Base-by-base conservation (phyloP, 352 stramenopile genomes). In the Phytophthora podocarpi region DNA sequence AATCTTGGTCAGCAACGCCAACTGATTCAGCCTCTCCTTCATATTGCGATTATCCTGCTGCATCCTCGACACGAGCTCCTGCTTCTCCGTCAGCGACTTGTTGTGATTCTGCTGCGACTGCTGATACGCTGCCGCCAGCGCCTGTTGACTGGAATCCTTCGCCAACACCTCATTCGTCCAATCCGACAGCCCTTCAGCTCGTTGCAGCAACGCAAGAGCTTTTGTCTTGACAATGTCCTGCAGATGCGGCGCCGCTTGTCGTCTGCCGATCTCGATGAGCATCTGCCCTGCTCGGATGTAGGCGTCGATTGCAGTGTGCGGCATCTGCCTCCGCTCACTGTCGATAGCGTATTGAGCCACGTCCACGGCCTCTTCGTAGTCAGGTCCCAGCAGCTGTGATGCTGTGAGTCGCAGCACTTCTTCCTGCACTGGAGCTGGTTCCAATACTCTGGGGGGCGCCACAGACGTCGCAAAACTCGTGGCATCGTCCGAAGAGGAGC, bases 141-240 rank as follows among this genome's bases (percentile, higher is more conserved):
- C 41, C 70, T 76, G 37, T 63, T 74, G 59, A 65, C 63, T 68
- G 11, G 61, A 65, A 43, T 71, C 61, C 31, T 64, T 43, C 12
- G 70, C 64, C 41, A 82, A 60, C 8, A 90, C 67, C 5, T 78
- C 61, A 6, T 49, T 72, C 1, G 72, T 75, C 85, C 85, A 94
- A 15, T 84, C 81, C 8, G 85, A 79, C 10, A 94, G 54, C 0
- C 73, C 78, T 41, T 94, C 85, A 15, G 85, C 85, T 5, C 85
- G 83, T 58, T 91, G 74, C n/a, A 94, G 59, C 31, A 93, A 48
- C 23, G 81, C 71, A 5, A 91, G 69, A n/a, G 85, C 85, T 69
- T 92, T 94, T 20, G 85, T 76, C 47, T 89, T 88, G 1, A 94
- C 69, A 53, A 91, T 87, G n/a, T 81, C 81, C 58, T 93, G 83